Conservation (phyloP, 1,139 yeast genomes). For the Lodderomyces beijingensis region DNA sequence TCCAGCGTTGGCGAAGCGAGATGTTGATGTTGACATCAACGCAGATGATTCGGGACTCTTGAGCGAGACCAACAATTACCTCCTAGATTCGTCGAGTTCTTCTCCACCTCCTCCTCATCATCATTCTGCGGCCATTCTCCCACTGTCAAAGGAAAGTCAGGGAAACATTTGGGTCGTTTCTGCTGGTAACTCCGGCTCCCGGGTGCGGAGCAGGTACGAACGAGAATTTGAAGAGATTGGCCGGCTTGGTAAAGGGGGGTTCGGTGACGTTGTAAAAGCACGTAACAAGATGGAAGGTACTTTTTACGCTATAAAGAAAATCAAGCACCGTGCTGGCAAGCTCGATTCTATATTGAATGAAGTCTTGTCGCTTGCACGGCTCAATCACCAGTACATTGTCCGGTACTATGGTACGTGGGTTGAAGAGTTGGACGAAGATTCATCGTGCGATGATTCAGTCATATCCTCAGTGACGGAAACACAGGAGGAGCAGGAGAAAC, state of each 20-base stretch:
- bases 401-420: conserved; percentile 97
- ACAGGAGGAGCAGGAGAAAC: conserved; percentile 17
- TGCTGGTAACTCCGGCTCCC: not conserved
- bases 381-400: conserved; percentile 94
- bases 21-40: not conserved
- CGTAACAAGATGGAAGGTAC: conserved; percentile 91
- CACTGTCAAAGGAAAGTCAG: conserved; percentile 2
- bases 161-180: too few species aligned
- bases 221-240: conserved; percentile 92
- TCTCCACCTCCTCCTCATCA: not conserved
- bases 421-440: conserved; percentile 51
- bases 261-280: conserved; percentile 95
- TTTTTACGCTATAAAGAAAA: conserved; percentile 89
- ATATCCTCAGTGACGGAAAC: conserved; percentile 3
- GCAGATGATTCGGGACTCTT: not conserved
- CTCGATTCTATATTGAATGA: conserved; percentile 81
- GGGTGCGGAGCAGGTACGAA: conserved; percentile 27
- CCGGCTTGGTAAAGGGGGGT: conserved; percentile 90
- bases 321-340: conserved; percentile 76
- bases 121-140: not conserved
- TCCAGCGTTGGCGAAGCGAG: conserved; percentile 23
- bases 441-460: too few species aligned
- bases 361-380: conserved; percentile 83
- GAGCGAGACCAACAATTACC: not conserved
- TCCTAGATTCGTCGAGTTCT: not conserved